Evolutionary conservation across 192 early-diverging fungal species (phyloP), one percentile per base, ranked within the genome.

Genomic region (Backusella morwellensis): DNA sequence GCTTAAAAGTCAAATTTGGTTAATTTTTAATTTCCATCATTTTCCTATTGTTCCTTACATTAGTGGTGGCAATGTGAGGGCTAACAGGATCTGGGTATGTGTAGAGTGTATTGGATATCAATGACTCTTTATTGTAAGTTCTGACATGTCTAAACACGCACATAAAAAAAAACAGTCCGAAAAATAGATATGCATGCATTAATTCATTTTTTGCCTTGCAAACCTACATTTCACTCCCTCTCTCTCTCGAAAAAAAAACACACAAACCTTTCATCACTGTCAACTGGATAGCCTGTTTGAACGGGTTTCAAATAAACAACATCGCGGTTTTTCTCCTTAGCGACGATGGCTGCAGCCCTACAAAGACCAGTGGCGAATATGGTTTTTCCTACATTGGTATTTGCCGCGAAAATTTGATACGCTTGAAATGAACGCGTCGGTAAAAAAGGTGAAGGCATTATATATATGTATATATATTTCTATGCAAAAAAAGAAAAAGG

Each of bases 371-470:
- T 85, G 26, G 91, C 89, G 69, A 92, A 83, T 23, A 96, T 80
- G 1, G 94, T 95, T 85, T 96, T 96, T 29, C 94, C 94, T 19
- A 95, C 87, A 77, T 93, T 90, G 12, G 94, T 95, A 80, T 95
- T 95, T 50, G 94, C 90, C 0, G 90, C 88, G 82, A 94, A 94
- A 38, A 94, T 81, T 78, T 90, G 87, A 77, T 88, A 88, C 26
- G 86, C 83, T 80, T 90, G 87, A 78, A 90, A 88, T 36, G 86
- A 82, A 68, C 86, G 52, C 1, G 87, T 85, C 5, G 85, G 84
- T 17, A 83, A 74, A 74, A 86, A 79, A 36, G 78, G 70, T 11
- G 77, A 35, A 32, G 77, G 81, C 82, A 83, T 83, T 26, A 34
- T 17, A 67, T 17, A 12, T 63, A 5, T 26, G 29, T 17, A 67